phyloP scores from a whole-genome alignment of 164 flowering plant genomes.

The Nymphaea colorata region DNA sequence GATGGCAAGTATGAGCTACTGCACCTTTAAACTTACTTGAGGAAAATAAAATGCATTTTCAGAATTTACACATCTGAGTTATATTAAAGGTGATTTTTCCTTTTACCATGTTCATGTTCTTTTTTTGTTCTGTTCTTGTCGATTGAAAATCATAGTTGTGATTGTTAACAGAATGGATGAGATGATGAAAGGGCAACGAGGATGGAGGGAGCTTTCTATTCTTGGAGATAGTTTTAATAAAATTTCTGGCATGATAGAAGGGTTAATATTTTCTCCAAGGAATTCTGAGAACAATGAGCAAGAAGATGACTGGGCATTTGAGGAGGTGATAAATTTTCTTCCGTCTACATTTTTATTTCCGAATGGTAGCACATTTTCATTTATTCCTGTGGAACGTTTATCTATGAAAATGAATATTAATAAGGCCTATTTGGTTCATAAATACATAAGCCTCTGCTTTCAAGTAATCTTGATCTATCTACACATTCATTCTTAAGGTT shows the following conservation, averaged over 20 bases:
- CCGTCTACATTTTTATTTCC: background rate
- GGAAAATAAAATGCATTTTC: background rate
- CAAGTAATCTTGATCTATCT: background rate
- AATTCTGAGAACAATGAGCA: conserved; percentile 41
- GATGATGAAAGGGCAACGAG: conserved; percentile 99
- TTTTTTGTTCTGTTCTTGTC: background rate
- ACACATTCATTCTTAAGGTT: background rate
- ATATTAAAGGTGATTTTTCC: background rate
- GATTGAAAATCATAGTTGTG: background rate
- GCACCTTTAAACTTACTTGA: background rate
- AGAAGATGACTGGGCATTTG: conserved; percentile 85
- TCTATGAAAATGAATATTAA: background rate
- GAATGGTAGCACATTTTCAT: background rate
- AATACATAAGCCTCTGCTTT: background rate
- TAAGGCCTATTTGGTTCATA: background rate
- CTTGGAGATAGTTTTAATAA: conserved; percentile 92
- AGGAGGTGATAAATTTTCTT: conserved; percentile 52
- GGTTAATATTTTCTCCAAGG: conserved; percentile 93
- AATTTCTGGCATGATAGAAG: conserved; percentile 94
- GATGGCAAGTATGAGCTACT: too few relatives aligned
- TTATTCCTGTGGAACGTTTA: background rate
- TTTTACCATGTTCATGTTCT: background rate
- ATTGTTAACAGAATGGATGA: conserved; percentile 84
- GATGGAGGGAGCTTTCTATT: conserved; percentile 96
- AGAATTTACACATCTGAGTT: background rate